Evolutionary conservation across 805 yeast species (phyloP).

Genomic region (Cyberlindnera maritima): DNA sequence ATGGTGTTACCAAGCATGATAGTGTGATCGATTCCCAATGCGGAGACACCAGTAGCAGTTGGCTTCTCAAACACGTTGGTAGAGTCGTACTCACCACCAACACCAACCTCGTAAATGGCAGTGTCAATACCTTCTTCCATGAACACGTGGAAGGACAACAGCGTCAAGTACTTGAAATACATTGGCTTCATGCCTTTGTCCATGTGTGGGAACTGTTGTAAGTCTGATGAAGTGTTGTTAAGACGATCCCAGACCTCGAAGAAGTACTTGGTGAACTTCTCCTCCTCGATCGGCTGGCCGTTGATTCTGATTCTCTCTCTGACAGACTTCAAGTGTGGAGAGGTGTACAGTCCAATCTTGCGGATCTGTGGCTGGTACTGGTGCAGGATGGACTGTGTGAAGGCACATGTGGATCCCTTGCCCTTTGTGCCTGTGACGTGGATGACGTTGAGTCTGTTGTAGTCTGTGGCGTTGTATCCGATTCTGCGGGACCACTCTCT

Average conservation of each 20-base stretch:
- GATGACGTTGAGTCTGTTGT: slow-evolving; percentile 71
- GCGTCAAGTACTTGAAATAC: slow-evolving; percentile 86
- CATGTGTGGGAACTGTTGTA: slow-evolving; percentile 67
- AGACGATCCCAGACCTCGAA: slow-evolving; percentile 92
- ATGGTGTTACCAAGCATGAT: slow-evolving; percentile 82
- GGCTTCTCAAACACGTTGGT: slow-evolving; percentile 84
- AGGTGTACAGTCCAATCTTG: slow-evolving; percentile 89
- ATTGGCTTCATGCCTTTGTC: slow-evolving; percentile 77
- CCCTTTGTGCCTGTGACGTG: slow-evolving; percentile 99
- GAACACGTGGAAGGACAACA: slow-evolving; percentile 88
- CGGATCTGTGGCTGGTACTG: slow-evolving; percentile 51
- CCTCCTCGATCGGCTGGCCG: slow-evolving; percentile 81
- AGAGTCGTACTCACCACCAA: slow-evolving; percentile 97
- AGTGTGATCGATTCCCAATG: slow-evolving; percentile 86
- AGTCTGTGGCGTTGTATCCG: slow-evolving; percentile 64
- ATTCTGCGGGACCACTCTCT: slow-evolving; percentile 70
- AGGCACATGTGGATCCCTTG: slow-evolving; percentile 97
- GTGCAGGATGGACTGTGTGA: slow-evolving; percentile 72
- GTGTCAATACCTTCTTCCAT: slow-evolving; percentile 86
- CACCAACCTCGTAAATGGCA: slow-evolving; percentile 96
- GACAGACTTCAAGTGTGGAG: slow-evolving; percentile 93
- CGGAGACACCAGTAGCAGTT: slow-evolving; percentile 78
- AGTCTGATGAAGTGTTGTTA: slow-evolving; percentile 54
- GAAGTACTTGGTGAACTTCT: slow-evolving; percentile 80
- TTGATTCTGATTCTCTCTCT: slow-evolving; percentile 87